These are phyloP conservation scores for Lenzites betulinus DNA, from an alignment of 768 basidiomycete species.

Conservation along the genomic window DNA sequence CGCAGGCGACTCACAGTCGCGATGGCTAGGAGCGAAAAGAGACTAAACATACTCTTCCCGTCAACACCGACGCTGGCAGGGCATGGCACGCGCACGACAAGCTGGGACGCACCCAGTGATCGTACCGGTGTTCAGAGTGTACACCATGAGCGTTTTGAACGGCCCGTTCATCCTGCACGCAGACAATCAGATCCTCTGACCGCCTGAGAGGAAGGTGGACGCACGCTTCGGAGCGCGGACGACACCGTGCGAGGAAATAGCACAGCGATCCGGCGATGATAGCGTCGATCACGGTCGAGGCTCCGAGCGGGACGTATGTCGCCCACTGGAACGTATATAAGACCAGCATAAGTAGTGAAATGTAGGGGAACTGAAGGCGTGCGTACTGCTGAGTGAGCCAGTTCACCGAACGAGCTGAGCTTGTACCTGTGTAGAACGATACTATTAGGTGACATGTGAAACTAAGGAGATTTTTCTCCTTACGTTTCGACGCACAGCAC, in stretches of 20 bases:
- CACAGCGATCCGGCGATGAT: conserved; percentile 23
- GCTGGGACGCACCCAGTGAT: conserved; percentile 15
- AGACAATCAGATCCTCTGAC: background rate
- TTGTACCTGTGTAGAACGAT: background rate
- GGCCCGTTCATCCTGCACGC: conserved; percentile 17
- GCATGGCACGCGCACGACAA: no score
- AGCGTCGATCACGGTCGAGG: conserved; percentile 18
- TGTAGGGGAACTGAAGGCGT: background rate
- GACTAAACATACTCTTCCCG: background rate
- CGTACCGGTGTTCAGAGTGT: conserved; percentile 25
- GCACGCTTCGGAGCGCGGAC: conserved; percentile 13
- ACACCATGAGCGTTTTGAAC: conserved; percentile 20
- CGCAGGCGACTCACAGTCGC: conserved; percentile 3
- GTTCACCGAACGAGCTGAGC: conserved; percentile 6
- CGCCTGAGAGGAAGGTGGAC: background rate
- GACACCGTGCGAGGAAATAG: conserved; percentile 22
- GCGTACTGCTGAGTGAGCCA: conserved; percentile 8
- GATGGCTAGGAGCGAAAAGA: conserved; percentile 21
- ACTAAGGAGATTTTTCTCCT: no score
- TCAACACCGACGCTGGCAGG: background rate
- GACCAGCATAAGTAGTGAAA: no score
- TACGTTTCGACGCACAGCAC: conserved; percentile 20
- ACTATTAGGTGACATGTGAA: background rate
- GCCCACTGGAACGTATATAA: conserved; percentile 15
- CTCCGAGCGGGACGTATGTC: conserved; percentile 18